Evolutionary conservation across 2,329 filamentous ascomycete genomes (phyloP).

Genomic region (Ophiostoma sp.): DNA sequence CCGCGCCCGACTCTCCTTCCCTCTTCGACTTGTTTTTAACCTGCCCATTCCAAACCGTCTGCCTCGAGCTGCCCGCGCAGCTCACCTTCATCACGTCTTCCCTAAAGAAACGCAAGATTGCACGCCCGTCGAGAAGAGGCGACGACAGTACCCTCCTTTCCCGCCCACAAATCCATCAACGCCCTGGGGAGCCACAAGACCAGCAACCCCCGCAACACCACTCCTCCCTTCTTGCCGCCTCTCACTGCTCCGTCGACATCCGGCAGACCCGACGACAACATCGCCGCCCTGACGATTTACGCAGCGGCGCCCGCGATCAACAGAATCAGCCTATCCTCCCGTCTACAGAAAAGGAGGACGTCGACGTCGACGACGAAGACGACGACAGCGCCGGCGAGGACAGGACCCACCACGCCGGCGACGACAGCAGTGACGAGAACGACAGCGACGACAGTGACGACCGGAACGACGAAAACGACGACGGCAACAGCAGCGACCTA

Average conservation of each 20-base stretch:
- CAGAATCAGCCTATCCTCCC: constrained; percentile 22
- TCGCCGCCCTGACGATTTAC: background rate
- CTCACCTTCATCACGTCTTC: constrained; percentile 72
- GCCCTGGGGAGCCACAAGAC: background rate
- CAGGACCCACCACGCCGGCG: constrained; percentile 14
- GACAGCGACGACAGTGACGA: constrained; percentile 7
- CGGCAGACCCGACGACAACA: constrained; percentile 6
- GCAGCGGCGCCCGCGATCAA: background rate
- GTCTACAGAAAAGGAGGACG: constrained; percentile 27
- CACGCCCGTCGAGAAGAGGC: constrained; percentile 45
- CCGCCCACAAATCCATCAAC: constrained; percentile 6
- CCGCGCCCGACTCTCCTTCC: background rate
- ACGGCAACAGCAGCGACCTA: constrained; percentile 38
- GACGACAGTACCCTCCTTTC: constrained; percentile 41
- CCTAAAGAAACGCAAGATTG: constrained; percentile 71
- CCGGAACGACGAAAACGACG: constrained; percentile 39
- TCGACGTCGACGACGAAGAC: constrained; percentile 9
- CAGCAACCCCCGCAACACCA: constrained; percentile 1
- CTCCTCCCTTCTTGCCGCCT: background rate
- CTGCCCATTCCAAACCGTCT: constrained; percentile 29
- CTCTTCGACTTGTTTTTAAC: background rate
- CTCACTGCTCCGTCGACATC: background rate
- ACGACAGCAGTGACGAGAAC: constrained; percentile 43
- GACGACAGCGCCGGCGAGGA: background rate
- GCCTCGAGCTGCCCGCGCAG: constrained; percentile 62